Percentiles rank a stretch among this genome's conserved stretches.
Conservation (phyloP, 225 moss, liverwort and hornwort species). For the Marchantia paleacea region DNA sequence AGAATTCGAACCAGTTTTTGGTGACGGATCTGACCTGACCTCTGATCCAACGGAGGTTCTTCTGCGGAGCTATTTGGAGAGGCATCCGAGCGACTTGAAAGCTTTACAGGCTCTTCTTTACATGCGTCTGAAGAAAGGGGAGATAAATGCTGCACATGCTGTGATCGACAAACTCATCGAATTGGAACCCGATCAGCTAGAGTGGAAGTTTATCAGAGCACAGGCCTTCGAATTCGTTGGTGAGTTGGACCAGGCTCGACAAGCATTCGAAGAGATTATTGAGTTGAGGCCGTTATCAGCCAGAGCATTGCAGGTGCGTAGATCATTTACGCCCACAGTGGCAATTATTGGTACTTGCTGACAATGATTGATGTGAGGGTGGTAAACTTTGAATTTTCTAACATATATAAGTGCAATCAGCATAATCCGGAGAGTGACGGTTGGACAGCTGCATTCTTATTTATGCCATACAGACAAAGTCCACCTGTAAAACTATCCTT, state of each 20-base stretch:
- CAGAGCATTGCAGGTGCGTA: conserved; percentile 74
- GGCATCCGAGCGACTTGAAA: conserved; percentile 71
- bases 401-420: background rate
- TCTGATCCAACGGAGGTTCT: conserved; percentile 74
- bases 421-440: background rate
- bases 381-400: too few species aligned
- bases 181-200: conserved; percentile 61
- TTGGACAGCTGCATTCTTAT: background rate
- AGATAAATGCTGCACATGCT: conserved; percentile 51
- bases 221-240: conserved; percentile 78
- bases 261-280: conserved; percentile 69
- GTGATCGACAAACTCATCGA: conserved; percentile 57
- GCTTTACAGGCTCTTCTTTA: conserved; percentile 75
- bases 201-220: conserved; percentile 82
- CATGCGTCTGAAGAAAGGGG: conserved; percentile 71
- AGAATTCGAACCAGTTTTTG: conserved; percentile 38
- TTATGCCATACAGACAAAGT: background rate
- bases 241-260: conserved; percentile 57
- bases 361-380: background rate
- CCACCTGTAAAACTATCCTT: background rate
- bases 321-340: background rate
- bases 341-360: background rate
- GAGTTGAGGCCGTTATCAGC: conserved; percentile 78
- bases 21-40: conserved; percentile 45
- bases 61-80: conserved; percentile 56